A percentile compares a stretch with the other conserved stretches of the same genome.
Conservation (phyloP, 1,139 yeast species). For the Scheffersomyces titani region DNA sequence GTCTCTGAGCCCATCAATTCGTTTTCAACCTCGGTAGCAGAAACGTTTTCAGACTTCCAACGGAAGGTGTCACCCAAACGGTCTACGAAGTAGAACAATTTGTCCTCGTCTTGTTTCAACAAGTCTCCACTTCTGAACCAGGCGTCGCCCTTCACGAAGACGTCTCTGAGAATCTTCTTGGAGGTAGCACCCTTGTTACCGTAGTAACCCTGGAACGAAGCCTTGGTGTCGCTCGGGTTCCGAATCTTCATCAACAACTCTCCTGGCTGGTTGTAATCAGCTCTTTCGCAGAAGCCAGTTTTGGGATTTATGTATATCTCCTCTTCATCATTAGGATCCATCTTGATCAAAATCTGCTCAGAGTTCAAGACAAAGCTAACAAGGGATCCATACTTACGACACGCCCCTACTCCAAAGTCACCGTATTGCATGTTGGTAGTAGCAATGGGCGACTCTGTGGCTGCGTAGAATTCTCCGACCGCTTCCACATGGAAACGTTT, state of each 20-base stretch:
- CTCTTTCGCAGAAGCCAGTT: conserved; percentile 56
- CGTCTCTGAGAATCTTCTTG: conserved; percentile 71
- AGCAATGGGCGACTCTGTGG: conserved; percentile 92
- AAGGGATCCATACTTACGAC: conserved; percentile 77
- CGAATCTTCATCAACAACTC: conserved; percentile 79
- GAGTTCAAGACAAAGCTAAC: conserved; percentile 55
- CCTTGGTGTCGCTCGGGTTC: conserved; percentile 61
- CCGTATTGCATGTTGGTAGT: conserved; percentile 82
- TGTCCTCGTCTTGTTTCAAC: conserved; percentile 66
- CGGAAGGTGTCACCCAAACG: conserved; percentile 94
- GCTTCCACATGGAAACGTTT: conserved; percentile 70
- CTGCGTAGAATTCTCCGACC: conserved; percentile 91
- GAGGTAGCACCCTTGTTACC: conserved; percentile 80
- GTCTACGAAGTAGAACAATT: conserved; percentile 82
- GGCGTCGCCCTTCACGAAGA: conserved; percentile 85
- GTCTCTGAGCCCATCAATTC: conserved; percentile 55
- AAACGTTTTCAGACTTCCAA: conserved; percentile 96
- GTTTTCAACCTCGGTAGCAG: conserved; percentile 92
- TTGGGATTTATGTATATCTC: conserved; percentile 68
- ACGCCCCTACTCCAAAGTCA: conserved; percentile 84
- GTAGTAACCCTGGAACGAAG: conserved; percentile 87
- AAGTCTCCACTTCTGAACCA: conserved; percentile 91
- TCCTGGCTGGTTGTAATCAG: conserved; percentile 67
- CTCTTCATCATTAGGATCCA: conserved; percentile 82
- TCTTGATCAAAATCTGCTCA: conserved; percentile 64